These are phyloP conservation scores for Acacia acuminata DNA, from an alignment of 306 rosid species.

Conservation along the genomic window DNA sequence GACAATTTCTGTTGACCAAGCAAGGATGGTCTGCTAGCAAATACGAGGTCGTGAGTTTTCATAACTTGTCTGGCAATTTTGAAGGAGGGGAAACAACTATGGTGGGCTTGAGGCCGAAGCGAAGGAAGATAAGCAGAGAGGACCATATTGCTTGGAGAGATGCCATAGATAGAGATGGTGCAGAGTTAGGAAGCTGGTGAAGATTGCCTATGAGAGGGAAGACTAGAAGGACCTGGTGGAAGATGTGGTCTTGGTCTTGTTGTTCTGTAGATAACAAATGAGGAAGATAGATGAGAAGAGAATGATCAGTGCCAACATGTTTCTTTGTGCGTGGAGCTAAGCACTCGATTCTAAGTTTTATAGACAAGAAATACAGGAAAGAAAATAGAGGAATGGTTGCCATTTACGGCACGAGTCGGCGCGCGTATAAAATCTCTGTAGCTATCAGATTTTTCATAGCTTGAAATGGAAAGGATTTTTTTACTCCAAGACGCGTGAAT, in stretches of 20 bases:
- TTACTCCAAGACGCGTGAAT: no score
- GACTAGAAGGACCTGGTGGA: background rate
- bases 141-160: background rate
- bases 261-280: background rate
- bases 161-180: background rate
- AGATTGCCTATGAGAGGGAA: background rate
- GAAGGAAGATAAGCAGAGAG: background rate
- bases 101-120: background rate
- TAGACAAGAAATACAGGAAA: background rate
- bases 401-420: no score
- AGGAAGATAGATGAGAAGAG: background rate
- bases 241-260: background rate
- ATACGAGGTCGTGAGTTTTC: background rate
- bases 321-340: background rate
- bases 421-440: no score
- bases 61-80: background rate
- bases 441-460: no score
- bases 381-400: background rate
- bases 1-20: background rate
- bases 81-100: background rate
- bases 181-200: background rate
- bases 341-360: background rate
- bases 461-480: no score
- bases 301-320: background rate
- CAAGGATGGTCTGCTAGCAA: background rate